Conservation (phyloP, 495 filamentous ascomycete genomes). For the Tetracladium setigerum region DNA sequence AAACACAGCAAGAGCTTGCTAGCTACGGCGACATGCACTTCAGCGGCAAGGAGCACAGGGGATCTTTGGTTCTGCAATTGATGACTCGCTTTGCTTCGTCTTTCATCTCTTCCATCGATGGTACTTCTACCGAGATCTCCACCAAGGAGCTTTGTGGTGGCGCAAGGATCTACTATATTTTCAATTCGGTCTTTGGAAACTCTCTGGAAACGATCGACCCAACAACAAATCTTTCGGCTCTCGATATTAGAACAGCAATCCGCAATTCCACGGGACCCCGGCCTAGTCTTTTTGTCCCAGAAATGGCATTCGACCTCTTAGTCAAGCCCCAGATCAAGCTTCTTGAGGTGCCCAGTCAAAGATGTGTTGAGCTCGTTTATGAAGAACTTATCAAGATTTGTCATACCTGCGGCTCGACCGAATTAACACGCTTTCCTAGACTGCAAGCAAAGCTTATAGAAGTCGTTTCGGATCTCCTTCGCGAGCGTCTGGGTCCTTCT, state of each 20-base stretch:
- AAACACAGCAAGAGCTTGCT: slow-evolving; percentile 96
- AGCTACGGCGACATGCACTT: slow-evolving; percentile 98
- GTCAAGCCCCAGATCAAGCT: slow-evolving; percentile 99
- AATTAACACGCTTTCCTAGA: slow-evolving; percentile 84
- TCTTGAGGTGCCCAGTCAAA: slow-evolving; percentile 88
- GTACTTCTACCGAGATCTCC: slow-evolving; percentile 95
- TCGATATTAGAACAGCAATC: slow-evolving; percentile 97
- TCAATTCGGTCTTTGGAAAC: slow-evolving; percentile 98
- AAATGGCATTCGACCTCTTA: slow-evolving; percentile 93
- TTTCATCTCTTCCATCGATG: slow-evolving; percentile 98
- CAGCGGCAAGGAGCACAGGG: slow-evolving; percentile 92
- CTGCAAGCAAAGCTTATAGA: slow-evolving; percentile 97
- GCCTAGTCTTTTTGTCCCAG: slow-evolving; percentile 92
- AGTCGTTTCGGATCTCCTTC: slow-evolving; percentile 91
- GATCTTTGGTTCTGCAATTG: slow-evolving; percentile 87
- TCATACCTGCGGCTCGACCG: slow-evolving; percentile 94
- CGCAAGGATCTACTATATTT: slow-evolving; percentile 98
- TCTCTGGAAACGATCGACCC: slow-evolving; percentile 94
- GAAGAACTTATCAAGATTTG: slow-evolving; percentile 99
- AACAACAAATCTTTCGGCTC: slow-evolving; percentile 84
- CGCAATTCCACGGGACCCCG: slow-evolving; percentile 96
- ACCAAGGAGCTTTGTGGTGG: slow-evolving; percentile 98
- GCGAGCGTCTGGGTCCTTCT: slow-evolving; percentile 83
- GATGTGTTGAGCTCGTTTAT: slow-evolving; percentile 96
- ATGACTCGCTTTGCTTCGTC: slow-evolving; percentile 98